These are phyloP conservation scores for Emmonsia crescens DNA, from an alignment of 2,329 filamentous ascomycete genomes.

Conservation along the genomic window DNA sequence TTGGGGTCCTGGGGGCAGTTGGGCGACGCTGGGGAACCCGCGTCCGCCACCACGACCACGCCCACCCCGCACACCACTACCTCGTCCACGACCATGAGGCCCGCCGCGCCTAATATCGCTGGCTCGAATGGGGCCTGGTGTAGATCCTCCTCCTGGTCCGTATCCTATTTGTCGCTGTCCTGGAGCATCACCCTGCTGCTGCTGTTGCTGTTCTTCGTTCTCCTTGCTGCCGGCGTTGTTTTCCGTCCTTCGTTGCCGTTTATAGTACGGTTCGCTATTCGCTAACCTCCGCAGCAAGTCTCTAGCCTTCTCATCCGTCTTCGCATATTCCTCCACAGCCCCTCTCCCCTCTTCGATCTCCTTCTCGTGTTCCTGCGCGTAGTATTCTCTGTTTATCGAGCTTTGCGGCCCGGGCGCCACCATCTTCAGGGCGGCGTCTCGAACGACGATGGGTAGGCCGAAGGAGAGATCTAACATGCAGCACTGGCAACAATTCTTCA, in stretches of 20 bases:
- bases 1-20: constrained; percentile 67
- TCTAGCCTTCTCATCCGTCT: constrained; percentile 92
- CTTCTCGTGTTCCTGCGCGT: constrained; percentile 92
- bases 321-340: constrained; percentile 81
- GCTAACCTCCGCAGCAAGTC: constrained; percentile 77
- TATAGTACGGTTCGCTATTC: constrained; percentile 88
- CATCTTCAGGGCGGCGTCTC: constrained; percentile 96
- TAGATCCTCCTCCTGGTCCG: constrained; percentile 45
- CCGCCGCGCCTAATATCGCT: constrained; percentile 40
- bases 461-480: constrained; percentile 98
- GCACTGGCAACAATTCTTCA: constrained; percentile 98
- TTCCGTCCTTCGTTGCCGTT: constrained; percentile 41
- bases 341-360: constrained; percentile 87
- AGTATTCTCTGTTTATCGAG: constrained; percentile 92
- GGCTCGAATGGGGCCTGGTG: constrained; percentile 71
- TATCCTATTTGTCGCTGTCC: constrained; percentile 31
- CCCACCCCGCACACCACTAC: constrained; percentile 31
- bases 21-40: constrained; percentile 58
- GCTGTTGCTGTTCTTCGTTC: constrained; percentile 8
- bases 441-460: constrained; percentile 84
- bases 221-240: constrained; percentile 17
- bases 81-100: constrained; percentile 33
- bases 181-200: constrained; percentile 41
- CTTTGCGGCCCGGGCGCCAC: constrained; percentile 86
- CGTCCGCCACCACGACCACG: constrained; percentile 42